Percentiles rank a stretch among this genome's conserved stretches.
Conservation (phyloP, 805 yeast species). For the Teunomyces barrocoloradensis region DNA sequence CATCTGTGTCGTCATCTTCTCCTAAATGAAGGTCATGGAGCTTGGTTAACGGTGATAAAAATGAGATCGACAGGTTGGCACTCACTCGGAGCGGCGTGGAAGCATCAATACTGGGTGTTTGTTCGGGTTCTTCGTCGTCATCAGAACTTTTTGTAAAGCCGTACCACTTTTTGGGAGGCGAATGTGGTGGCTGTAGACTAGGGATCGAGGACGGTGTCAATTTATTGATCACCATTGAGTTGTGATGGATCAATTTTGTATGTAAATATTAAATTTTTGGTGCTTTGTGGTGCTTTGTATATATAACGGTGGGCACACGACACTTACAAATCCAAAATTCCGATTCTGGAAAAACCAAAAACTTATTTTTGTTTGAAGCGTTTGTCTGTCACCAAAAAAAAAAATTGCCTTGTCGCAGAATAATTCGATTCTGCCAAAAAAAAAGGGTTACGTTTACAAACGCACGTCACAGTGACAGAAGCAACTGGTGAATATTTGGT, state of each 20-base stretch:
- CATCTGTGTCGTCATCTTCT: slow-evolving; percentile 12
- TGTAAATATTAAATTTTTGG: neutral
- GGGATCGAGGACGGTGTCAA: slow-evolving; percentile 9
- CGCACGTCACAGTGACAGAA: no score
- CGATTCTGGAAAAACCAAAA: neutral
- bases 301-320: neutral
- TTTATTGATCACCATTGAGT: slow-evolving; percentile 2
- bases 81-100: slow-evolving; percentile 21
- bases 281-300: neutral
- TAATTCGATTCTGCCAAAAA: neutral
- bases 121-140: slow-evolving; percentile 4
- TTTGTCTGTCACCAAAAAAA: neutral
- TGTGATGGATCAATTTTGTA: neutral
- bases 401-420: neutral
- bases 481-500: no score
- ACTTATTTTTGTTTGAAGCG: neutral
- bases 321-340: no score
- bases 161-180: slow-evolving; percentile 8
- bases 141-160: slow-evolving; percentile 9
- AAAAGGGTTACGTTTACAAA: no score
- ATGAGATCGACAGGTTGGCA: slow-evolving; percentile 13
- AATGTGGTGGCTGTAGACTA: slow-evolving; percentile 11
- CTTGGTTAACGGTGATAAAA: slow-evolving; percentile 35
- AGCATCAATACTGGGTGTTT: slow-evolving; percentile 10
- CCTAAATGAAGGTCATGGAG: slow-evolving; percentile 33